Evolutionary conservation across 2,329 filamentous ascomycete genomes (phyloP).

Genomic region (Coniochaeta sp.): DNA sequence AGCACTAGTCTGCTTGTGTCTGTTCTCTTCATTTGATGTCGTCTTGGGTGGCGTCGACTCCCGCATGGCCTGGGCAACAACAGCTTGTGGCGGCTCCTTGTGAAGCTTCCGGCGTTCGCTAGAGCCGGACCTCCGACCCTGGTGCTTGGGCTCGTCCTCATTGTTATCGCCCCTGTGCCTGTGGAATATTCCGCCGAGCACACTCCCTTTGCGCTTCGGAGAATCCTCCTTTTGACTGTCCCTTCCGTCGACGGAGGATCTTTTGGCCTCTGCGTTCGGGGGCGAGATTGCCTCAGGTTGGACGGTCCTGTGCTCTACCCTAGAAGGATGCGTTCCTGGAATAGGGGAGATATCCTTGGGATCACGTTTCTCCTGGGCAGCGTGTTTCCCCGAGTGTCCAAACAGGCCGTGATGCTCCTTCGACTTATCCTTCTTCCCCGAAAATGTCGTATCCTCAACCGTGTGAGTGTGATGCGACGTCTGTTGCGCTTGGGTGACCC

Average conservation of each 20-base stretch:
- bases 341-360: background rate
- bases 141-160: background rate
- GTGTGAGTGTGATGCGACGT: background rate
- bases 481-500: background rate
- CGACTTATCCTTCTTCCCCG: background rate
- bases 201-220: slow-evolving; percentile 8
- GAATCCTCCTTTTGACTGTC: slow-evolving; percentile 5
- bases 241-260: slow-evolving; percentile 4
- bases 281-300: background rate
- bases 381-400: background rate
- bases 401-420: background rate
- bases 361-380: background rate
- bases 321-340: background rate
- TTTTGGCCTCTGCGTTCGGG: background rate
- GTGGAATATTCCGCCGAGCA: slow-evolving; percentile 15
- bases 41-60: background rate
- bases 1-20: background rate
- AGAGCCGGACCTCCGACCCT: slow-evolving; percentile 3
- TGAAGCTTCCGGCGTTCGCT: background rate
- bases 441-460: background rate
- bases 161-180: slow-evolving; percentile 11
- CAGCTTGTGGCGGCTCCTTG: background rate
- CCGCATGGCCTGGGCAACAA: background rate
- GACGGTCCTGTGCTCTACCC: background rate
- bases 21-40: background rate